Conservation (phyloP, 225 moss, liverwort and hornwort genomes). For the Physcomitrium patens region DNA sequence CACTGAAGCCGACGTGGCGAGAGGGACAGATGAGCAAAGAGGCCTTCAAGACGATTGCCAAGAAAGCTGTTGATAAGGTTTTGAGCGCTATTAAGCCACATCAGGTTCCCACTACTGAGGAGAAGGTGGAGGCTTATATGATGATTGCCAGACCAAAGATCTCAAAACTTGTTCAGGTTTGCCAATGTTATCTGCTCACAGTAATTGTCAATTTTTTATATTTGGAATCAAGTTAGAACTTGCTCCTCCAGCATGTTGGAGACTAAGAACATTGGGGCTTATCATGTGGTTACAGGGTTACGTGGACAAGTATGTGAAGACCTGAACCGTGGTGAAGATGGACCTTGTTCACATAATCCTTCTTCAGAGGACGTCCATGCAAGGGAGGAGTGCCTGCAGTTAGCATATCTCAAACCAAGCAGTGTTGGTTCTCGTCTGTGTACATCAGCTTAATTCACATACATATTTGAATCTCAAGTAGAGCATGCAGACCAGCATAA, state of each 20-base stretch:
- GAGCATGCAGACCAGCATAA: not conserved
- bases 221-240: not conserved
- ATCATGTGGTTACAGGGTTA: conserved; percentile 49
- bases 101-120: conserved; percentile 58
- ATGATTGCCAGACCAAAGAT: conserved; percentile 62
- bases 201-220: not conserved
- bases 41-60: conserved; percentile 72
- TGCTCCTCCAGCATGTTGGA: not conserved
- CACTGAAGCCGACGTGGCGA: conserved; percentile 81
- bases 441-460: no score
- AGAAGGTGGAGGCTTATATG: conserved; percentile 75
- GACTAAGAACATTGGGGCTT: not conserved
- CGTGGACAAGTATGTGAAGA: conserved; percentile 61
- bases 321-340: conserved; percentile 20
- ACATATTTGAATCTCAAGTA: not conserved
- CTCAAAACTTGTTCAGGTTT: conserved; percentile 83
- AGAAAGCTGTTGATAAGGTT: conserved; percentile 76
- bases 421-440: no score
- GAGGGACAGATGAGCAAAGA: conserved; percentile 88
- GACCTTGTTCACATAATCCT: not conserved
- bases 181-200: no score
- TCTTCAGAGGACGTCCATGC: not conserved
- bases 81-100: conserved; percentile 50
- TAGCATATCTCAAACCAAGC: no score
- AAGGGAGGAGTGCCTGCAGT: not conserved